A percentile compares a stretch with the other conserved stretches of the same genome.
These are phyloP conservation scores for Colletotrichum eleusines DNA, from an alignment of 2,329 filamentous ascomycete genomes.

Conservation along the genomic window DNA sequence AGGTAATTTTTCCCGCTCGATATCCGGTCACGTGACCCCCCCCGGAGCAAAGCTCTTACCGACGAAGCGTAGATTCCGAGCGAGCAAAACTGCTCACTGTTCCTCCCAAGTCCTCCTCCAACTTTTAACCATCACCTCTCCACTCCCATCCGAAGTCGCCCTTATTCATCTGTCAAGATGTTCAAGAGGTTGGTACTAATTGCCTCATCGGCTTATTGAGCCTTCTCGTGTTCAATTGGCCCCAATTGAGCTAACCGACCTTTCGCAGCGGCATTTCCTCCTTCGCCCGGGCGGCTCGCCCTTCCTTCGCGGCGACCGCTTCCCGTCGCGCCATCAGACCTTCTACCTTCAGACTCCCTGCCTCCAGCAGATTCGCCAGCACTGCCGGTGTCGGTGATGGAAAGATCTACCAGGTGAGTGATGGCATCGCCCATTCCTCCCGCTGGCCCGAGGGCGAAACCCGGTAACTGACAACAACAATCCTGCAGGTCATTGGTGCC, in stretches of 20 bases:
- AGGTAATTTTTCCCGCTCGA: constrained; percentile 40
- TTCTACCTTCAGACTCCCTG: constrained; percentile 65
- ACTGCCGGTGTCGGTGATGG: constrained; percentile 70
- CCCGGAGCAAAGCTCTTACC: constrained; percentile 57
- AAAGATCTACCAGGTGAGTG: constrained; percentile 76
- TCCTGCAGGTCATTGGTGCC: constrained; percentile 93
- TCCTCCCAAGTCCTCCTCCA: constrained; percentile 63
- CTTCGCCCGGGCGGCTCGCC: constrained; percentile 72
- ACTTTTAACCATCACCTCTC: constrained; percentile 65
- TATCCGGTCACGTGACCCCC: constrained; percentile 52
- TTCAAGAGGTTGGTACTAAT: constrained; percentile 79
- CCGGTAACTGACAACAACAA: constrained; percentile 64
- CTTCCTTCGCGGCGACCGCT: constrained; percentile 68
- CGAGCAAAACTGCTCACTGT: constrained; percentile 60
- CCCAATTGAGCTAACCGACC: constrained; percentile 62
- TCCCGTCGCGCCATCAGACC: constrained; percentile 70
- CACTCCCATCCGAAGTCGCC: constrained; percentile 71
- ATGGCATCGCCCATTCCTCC: constrained; percentile 23
- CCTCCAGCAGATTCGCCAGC: constrained; percentile 71
- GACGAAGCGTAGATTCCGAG: constrained; percentile 55
- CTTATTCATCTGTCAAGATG: constrained; percentile 80
- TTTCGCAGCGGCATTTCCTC: constrained; percentile 73
- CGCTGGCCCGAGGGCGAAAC: constrained; percentile 23
- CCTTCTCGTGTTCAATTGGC: constrained; percentile 58
- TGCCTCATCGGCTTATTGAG: constrained; percentile 47